A percentile compares a stretch with the other conserved stretches of the same genome.
These are phyloP conservation scores for Blakeslea trispora DNA, from an alignment of 371 early-diverging fungal genomes.

Conservation along the genomic window DNA sequence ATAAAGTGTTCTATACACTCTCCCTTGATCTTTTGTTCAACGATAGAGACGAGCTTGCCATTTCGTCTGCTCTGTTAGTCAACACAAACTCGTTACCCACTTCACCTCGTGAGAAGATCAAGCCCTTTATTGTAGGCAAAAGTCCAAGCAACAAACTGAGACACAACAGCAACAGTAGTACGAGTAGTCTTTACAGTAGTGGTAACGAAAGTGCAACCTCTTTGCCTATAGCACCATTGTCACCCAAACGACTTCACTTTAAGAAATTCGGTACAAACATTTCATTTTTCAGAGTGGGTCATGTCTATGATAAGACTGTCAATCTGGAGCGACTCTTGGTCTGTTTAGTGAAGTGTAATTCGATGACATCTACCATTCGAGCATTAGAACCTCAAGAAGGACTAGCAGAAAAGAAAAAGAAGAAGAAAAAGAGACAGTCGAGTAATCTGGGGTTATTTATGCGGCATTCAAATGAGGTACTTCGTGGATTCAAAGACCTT, in stretches of 20 bases:
- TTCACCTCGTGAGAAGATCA: neutral
- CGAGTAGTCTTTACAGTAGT: neutral
- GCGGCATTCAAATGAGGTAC: constrained; percentile 52
- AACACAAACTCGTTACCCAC: neutral
- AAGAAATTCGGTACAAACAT: constrained; percentile 77
- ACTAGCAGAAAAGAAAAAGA: constrained; percentile 51
- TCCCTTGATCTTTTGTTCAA: constrained; percentile 54
- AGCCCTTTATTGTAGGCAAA: neutral
- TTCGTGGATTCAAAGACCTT: constrained; percentile 80
- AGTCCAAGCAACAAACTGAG: no score
- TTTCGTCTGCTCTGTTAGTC: neutral
- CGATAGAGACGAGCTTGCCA: neutral
- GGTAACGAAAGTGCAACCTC: neutral
- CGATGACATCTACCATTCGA: constrained; percentile 74
- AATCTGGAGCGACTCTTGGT: constrained; percentile 70
- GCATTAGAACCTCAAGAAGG: constrained; percentile 72
- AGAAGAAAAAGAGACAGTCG: constrained; percentile 35
- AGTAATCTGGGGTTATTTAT: constrained; percentile 41
- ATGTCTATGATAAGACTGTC: constrained; percentile 56
- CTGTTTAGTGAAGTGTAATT: constrained; percentile 70
- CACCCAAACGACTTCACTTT: constrained; percentile 45
- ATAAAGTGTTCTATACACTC: constrained; percentile 76
- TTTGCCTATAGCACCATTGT: constrained; percentile 41
- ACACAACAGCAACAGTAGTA: no score
- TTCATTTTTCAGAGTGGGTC: constrained; percentile 89